These are phyloP conservation scores for Prunus davidiana DNA, from an alignment of 306 rosid genomes.

Conservation along the genomic window DNA sequence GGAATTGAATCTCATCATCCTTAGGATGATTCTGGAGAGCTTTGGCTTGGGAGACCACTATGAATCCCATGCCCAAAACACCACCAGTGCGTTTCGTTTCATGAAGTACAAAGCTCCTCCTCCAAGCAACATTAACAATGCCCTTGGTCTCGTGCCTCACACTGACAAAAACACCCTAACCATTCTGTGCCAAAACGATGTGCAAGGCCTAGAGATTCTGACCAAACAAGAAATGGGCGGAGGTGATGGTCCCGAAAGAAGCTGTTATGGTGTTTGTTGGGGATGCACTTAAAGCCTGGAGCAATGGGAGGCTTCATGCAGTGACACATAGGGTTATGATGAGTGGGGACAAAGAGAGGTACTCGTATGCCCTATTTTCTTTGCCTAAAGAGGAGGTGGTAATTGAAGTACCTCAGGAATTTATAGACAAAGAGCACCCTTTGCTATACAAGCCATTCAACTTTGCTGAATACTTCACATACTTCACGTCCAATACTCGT, in stretches of 20 bases:
- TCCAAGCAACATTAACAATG: neutral
- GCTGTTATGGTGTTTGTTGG: slow-evolving; percentile 37
- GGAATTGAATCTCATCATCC: slow-evolving; percentile 17
- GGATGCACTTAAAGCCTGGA: slow-evolving; percentile 55
- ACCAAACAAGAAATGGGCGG: slow-evolving; percentile 46
- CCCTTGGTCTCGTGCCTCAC: slow-evolving; percentile 36
- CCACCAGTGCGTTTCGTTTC: slow-evolving; percentile 22
- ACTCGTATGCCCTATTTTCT: slow-evolving; percentile 29
- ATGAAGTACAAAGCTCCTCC: slow-evolving; percentile 41
- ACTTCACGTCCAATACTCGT: slow-evolving; percentile 19
- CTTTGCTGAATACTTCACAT: slow-evolving; percentile 25
- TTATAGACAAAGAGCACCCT: slow-evolving; percentile 43
- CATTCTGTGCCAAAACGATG: slow-evolving; percentile 41
- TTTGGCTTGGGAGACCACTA: slow-evolving; percentile 34
- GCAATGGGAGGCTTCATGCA: slow-evolving; percentile 53
- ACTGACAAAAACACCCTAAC: slow-evolving; percentile 40
- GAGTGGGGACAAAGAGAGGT: slow-evolving; percentile 37
- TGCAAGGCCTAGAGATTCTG: slow-evolving; percentile 47
- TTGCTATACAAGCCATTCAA: slow-evolving; percentile 39
- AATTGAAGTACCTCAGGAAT: slow-evolving; percentile 38
- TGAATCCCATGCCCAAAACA: slow-evolving; percentile 17
- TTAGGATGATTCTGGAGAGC: slow-evolving; percentile 42
- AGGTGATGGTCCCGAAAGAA: slow-evolving; percentile 22
- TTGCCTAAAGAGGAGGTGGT: slow-evolving; percentile 34
- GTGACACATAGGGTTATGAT: slow-evolving; percentile 43